phyloP scores from a whole-genome alignment of 192 early-diverging fungal species.

The Funneliformis geosporum region DNA sequence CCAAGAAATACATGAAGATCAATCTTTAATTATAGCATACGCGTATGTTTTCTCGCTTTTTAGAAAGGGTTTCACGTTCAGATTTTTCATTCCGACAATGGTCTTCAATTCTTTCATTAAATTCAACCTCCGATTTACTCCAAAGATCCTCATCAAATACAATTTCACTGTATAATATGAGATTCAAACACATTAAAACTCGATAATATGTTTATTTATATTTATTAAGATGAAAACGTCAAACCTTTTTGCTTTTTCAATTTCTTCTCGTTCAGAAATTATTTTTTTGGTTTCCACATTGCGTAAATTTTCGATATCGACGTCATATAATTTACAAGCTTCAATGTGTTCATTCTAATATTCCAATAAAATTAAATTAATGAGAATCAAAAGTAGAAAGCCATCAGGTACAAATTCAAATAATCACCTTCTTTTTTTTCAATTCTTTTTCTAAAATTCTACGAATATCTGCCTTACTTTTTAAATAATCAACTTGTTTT shows the following conservation, averaged over 20 bases:
- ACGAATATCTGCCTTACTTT: neutral
- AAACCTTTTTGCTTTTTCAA: constrained; percentile 26
- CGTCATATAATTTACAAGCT: neutral
- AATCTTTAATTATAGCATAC: neutral
- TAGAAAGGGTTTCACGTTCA: constrained; percentile 14
- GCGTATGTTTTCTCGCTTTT: constrained; percentile 8
- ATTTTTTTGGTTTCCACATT: neutral
- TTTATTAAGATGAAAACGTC: neutral
- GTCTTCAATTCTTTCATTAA: constrained; percentile 25
- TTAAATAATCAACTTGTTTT: constrained; percentile 17
- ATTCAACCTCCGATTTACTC: neutral
- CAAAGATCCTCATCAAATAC: constrained; percentile 15
- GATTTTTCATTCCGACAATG: neutral
- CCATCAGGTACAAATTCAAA: neutral
- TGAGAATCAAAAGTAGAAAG: neutral
- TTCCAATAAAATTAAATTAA: neutral
- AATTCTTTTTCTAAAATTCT: constrained; percentile 13
- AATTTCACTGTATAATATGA: neutral
- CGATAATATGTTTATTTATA: neutral
- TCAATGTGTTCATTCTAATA: constrained; percentile 2
- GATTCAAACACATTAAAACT: neutral
- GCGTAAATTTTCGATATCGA: constrained; percentile 17
- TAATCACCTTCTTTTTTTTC: neutral
- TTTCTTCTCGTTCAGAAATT: constrained; percentile 9
- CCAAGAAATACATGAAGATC: neutral